Conservation (phyloP, 2,329 filamentous ascomycete species). For the Aureobasidium melanogenum region DNA sequence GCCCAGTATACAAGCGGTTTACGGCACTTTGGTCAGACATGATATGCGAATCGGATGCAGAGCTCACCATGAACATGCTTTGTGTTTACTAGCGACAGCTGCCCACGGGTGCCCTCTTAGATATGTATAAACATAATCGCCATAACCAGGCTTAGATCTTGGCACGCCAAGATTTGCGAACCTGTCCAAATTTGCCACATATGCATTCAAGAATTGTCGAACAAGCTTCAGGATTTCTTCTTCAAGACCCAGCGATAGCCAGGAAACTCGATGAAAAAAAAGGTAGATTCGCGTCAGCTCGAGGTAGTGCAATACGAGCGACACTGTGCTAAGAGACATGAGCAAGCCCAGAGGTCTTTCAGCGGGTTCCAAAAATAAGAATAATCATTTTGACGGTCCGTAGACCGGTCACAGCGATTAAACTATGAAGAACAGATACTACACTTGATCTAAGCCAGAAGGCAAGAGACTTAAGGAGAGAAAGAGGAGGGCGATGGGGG, state of each 20-base stretch:
- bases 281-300: constrained; percentile 54
- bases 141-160: no score
- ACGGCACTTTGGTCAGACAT: no score
- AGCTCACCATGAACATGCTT: no score
- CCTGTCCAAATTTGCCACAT: no score
- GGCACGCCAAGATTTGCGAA: background rate
- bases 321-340: constrained; percentile 57
- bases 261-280: constrained; percentile 22
- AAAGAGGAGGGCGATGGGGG: background rate
- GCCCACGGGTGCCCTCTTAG: no score
- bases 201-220: no score
- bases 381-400: constrained; percentile 63
- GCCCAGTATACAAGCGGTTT: no score
- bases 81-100: no score
- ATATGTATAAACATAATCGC: no score
- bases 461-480: background rate
- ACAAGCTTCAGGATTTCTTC: constrained; percentile 16
- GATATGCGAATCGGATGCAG: no score
- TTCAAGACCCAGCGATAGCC: constrained; percentile 16
- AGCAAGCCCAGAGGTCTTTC: constrained; percentile 62
- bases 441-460: constrained; percentile 11
- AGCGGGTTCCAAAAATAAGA: constrained; percentile 61
- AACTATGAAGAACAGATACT: constrained; percentile 70
- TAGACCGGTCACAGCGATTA: constrained; percentile 85
- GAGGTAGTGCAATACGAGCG: constrained; percentile 68